Percentiles rank a stretch among this genome's conserved stretches.
Conservation (phyloP, 2,329 filamentous ascomycete genomes). For the Microcyclosporella mali region DNA sequence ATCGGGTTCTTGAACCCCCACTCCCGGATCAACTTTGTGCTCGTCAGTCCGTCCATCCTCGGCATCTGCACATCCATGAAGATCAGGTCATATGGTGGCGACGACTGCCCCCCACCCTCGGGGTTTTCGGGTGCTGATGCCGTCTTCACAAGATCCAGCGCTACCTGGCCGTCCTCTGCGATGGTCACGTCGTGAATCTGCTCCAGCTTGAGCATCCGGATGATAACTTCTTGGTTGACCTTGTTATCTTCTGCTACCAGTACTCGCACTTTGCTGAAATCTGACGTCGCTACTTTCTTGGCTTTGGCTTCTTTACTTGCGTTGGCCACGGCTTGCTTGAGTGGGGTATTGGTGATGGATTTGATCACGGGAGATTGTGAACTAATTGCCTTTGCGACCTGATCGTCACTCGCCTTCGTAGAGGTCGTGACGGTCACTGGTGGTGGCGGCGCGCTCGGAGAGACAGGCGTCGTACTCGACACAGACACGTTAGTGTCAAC, state of each 20-base stretch:
- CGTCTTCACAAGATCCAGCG: constrained; percentile 71
- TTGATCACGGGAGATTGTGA: neutral
- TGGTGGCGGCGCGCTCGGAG: neutral
- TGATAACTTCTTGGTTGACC: constrained; percentile 54
- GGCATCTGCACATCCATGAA: constrained; percentile 97
- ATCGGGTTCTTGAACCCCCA: constrained; percentile 85
- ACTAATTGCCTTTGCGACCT: neutral
- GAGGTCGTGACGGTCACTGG: neutral
- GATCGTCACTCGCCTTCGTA: neutral
- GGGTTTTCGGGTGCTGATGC: constrained; percentile 5
- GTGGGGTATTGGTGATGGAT: constrained; percentile 11
- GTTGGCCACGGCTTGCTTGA: constrained; percentile 33
- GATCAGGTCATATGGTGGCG: constrained; percentile 69
- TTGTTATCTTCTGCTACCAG: constrained; percentile 78
- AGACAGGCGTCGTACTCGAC: neutral
- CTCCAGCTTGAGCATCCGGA: constrained; percentile 66
- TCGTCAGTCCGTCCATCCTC: constrained; percentile 82
- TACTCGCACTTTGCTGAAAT: constrained; percentile 62
- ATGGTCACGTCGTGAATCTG: constrained; percentile 79
- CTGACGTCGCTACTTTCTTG: constrained; percentile 45
- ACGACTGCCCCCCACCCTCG: constrained; percentile 42
- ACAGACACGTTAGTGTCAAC: neutral
- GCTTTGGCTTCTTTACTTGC: constrained; percentile 46
- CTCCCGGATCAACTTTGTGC: constrained; percentile 74
- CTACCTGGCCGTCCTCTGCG: constrained; percentile 60